Conservation (phyloP, 805 yeast genomes). For the Ogataea sp. region DNA sequence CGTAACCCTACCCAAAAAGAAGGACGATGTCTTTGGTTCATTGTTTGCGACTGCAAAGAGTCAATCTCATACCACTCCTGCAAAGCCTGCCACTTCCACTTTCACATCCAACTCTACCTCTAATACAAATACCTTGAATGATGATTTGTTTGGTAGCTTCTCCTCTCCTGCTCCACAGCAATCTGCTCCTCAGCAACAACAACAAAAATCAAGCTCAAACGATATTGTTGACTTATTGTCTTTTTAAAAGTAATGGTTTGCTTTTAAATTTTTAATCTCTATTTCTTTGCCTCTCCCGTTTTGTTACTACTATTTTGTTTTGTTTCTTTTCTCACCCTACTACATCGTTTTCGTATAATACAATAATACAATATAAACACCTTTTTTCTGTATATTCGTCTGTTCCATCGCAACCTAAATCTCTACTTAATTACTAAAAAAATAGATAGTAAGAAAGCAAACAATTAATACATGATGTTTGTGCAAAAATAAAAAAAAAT, state of each 20-base stretch:
- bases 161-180: conserved; percentile 6
- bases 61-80: conserved; percentile 18
- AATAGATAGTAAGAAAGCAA: not conserved
- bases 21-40: conserved; percentile 65
- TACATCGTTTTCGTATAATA: no score
- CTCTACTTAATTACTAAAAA: no score
- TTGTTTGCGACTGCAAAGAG: conserved; percentile 60
- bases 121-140: not conserved
- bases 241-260: conserved; percentile 19
- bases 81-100: conserved; percentile 12
- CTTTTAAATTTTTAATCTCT: not conserved
- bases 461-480: not conserved
- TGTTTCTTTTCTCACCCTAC: not conserved
- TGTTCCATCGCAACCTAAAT: no score
- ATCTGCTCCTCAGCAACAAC: conserved; percentile 3
- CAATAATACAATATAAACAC: no score
- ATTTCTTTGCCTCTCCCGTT: not conserved
- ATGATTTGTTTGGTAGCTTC: conserved; percentile 6
- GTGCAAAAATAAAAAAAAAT: not conserved
- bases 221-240: conserved; percentile 45
- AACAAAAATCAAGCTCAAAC: conserved; percentile 7
- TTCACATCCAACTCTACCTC: conserved; percentile 7
- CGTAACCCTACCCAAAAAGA: conserved; percentile 31
- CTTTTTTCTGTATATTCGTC: no score
- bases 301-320: not conserved